Percentiles rank a stretch among this genome's conserved stretches.
Conservation (phyloP, 495 filamentous ascomycete genomes). For the Filosporella fistucella region DNA sequence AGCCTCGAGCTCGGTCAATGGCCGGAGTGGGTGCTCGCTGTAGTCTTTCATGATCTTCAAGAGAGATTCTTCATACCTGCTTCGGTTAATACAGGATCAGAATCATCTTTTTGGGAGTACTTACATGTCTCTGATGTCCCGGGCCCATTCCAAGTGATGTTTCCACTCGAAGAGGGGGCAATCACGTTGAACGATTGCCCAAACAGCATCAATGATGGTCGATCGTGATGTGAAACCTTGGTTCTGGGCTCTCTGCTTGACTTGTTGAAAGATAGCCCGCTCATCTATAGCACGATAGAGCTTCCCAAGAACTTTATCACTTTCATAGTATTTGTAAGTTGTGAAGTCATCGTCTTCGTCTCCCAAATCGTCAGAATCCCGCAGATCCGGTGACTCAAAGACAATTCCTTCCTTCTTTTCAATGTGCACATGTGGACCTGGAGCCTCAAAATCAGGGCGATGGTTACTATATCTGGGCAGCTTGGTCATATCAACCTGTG, state of each 20-base stretch:
- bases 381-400: slow-evolving; percentile 30
- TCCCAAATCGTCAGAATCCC: slow-evolving; percentile 38
- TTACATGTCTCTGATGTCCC: slow-evolving; percentile 51
- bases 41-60: slow-evolving; percentile 49
- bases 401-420: slow-evolving; percentile 38
- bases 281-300: slow-evolving; percentile 77
- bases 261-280: slow-evolving; percentile 52
- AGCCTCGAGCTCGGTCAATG: slow-evolving; percentile 68
- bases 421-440: slow-evolving; percentile 55
- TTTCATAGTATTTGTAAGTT: slow-evolving; percentile 55
- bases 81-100: not conserved
- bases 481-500: slow-evolving; percentile 35
- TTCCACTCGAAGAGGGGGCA: slow-evolving; percentile 17
- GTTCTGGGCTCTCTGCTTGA: slow-evolving; percentile 34
- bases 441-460: slow-evolving; percentile 63
- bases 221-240: slow-evolving; percentile 15
- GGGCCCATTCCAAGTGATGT: slow-evolving; percentile 33
- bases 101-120: slow-evolving; percentile 17
- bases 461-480: slow-evolving; percentile 35
- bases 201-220: slow-evolving; percentile 41
- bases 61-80: slow-evolving; percentile 64
- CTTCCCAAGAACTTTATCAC: slow-evolving; percentile 63
- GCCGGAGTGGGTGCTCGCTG: slow-evolving; percentile 50
- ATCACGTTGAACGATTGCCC: slow-evolving; percentile 34
- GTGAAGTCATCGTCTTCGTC: slow-evolving; percentile 49